Percentiles rank a stretch among this genome's conserved stretches.
phyloP scores from a whole-genome alignment of 192 early-diverging fungal species.

The Gigaspora rosea region DNA sequence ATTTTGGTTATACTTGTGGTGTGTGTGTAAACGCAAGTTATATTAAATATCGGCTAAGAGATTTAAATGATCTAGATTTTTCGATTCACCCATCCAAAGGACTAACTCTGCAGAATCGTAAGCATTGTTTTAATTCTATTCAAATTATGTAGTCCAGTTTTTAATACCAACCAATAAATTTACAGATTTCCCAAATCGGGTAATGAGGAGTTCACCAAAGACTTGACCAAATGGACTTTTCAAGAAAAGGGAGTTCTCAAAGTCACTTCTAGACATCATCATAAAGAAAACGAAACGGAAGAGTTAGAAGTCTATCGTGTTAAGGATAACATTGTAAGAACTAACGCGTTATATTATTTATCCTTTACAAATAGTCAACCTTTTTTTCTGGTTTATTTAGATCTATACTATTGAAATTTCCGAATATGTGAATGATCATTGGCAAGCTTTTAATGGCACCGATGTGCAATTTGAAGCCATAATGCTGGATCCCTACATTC shows the following conservation, averaged over 20 bases:
- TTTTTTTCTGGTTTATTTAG: slow-evolving; percentile 39
- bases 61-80: slow-evolving; percentile 6
- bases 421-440: slow-evolving; percentile 75
- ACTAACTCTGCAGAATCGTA: slow-evolving; percentile 15
- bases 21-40: slow-evolving; percentile 4
- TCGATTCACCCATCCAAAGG: slow-evolving; percentile 24
- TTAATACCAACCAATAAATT: background rate
- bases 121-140: slow-evolving; percentile 20
- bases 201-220: slow-evolving; percentile 74
- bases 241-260: slow-evolving; percentile 89
- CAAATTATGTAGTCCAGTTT: background rate
- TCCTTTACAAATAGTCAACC: background rate
- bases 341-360: background rate
- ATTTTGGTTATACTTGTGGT: slow-evolving; percentile 32
- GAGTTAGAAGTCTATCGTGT: slow-evolving; percentile 86
- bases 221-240: slow-evolving; percentile 86
- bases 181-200: slow-evolving; percentile 44
- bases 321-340: slow-evolving; percentile 81
- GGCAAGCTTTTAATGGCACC: slow-evolving; percentile 80
- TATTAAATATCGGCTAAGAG: slow-evolving; percentile 1
- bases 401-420: slow-evolving; percentile 79
- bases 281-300: slow-evolving; percentile 64
- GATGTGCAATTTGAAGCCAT: slow-evolving; percentile 91
- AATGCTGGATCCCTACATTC: slow-evolving; percentile 98
- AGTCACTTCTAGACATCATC: slow-evolving; percentile 64